Base-by-base conservation (phyloP, 108 stramenopile genomes). In the Mayamaea pseudoterrestris region DNA sequence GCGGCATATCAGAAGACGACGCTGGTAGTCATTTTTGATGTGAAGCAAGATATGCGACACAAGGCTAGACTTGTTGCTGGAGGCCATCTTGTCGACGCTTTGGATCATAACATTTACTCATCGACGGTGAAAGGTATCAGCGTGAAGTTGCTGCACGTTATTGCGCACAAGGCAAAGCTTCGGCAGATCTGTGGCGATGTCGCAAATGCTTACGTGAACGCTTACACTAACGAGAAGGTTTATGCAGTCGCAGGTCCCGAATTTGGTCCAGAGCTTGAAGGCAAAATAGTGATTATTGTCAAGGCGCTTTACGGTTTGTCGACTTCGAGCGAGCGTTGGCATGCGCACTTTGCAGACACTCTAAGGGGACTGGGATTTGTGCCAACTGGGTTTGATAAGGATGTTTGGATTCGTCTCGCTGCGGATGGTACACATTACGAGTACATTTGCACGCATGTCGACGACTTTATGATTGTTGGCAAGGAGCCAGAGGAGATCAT, bases 61-160 rank as follows among this genome's bases (percentile, higher is more conserved):
- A 71, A 71, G 52, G 61, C 60, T 4, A 28, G 58, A 21, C 27
- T 58, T 0, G 68, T 69, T 26, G 68, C 43, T 18, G 60, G 35
- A 32, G 67, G 60, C 1, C 57, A 70, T 17, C 22, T 55, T 0
- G 60, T 58, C 0, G 63, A 62, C 0, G 35, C 57, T 2, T 59
- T 63, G 8, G 26, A 36, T 5, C 50, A 52, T 12, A 52, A 42
- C 27, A 44, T 65, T 2, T 58, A 65, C 29, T 65, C 65, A 7
- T 30, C 53, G n/a, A 58, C 60, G 2, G 65, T 60, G 1, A 40
- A 50, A 1, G 16, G 58, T 18, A 30, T 42, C 5, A 49, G 55
- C 4, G 16, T 63, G 17, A 14, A 25, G 2, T 16, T 51, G 1
- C 20, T 46, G 1, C 43, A 23, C 8, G 50, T 60, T 27, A 16